phyloP scores from a whole-genome alignment of 495 filamentous ascomycete species.

The Bryoglossum gracile region DNA sequence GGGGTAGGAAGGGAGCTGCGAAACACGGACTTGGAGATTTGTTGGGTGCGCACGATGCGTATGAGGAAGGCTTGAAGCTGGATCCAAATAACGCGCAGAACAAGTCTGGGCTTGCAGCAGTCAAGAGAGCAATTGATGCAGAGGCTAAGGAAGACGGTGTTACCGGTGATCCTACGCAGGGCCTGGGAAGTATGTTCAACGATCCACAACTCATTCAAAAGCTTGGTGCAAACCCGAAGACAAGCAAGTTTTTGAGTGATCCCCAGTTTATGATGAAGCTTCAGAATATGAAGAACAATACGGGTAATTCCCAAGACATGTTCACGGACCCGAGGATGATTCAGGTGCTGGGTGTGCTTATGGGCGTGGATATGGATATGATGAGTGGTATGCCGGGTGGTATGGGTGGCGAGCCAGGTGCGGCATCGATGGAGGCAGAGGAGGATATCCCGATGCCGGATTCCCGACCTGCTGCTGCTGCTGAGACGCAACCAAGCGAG shows the following conservation, averaged over 20 bases:
- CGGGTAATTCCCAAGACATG: slow-evolving; percentile 67
- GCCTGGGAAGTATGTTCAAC: slow-evolving; percentile 84
- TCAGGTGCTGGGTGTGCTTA: slow-evolving; percentile 85
- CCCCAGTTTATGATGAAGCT: slow-evolving; percentile 85
- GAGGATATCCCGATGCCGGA: slow-evolving; percentile 81
- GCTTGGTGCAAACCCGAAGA: slow-evolving; percentile 90
- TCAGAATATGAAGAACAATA: slow-evolving; percentile 70
- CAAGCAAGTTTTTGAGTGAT: slow-evolving; percentile 75
- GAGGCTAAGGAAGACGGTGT: slow-evolving; percentile 54
- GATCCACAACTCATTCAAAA: slow-evolving; percentile 87
- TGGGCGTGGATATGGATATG: slow-evolving; percentile 93
- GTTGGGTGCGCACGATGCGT: slow-evolving; percentile 76
- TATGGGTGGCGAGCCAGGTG: slow-evolving; percentile 26
- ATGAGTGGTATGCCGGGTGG: slow-evolving; percentile 41
- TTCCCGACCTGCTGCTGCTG: slow-evolving; percentile 34
- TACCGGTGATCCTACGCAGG: slow-evolving; percentile 59
- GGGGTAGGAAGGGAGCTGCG: slow-evolving; percentile 85
- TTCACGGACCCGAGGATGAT: slow-evolving; percentile 88
- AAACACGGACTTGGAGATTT: slow-evolving; percentile 82
- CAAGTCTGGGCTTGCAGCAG: slow-evolving; percentile 75
- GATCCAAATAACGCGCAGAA: slow-evolving; percentile 90
- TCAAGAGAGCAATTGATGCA: slow-evolving; percentile 79
- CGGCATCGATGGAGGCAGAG: slow-evolving; percentile 47
- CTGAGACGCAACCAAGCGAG: slow-evolving; percentile 43
- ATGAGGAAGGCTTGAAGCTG: slow-evolving; percentile 82